Evolutionary conservation across 495 filamentous ascomycete genomes (phyloP), one percentile per base, ranked within the genome.

Genomic region (Parachaetomium inaequale): DNA sequence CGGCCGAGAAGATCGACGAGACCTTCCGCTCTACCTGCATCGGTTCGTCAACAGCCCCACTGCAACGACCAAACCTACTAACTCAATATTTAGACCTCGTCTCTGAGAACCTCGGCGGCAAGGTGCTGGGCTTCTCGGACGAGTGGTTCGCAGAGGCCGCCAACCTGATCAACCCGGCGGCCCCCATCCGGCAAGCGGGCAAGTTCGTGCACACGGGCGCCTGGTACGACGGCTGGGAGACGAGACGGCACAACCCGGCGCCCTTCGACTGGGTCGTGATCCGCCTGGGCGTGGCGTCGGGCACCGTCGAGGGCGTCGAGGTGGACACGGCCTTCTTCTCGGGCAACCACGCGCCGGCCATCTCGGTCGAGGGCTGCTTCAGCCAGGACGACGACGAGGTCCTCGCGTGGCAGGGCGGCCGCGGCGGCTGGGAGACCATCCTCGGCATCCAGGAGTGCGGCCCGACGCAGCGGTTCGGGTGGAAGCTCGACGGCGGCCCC

Each of bases 171-270:
- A 93, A 84, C 17, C 88, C 90, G 1, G 84, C 84, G 0, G 77
- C 88, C 4, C 89, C 93, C 5, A 84, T 96, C 68, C 83, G 85
- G 62, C 85, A 88, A 64, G 87, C 87, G 0, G 92, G 90, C 59
- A 85, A 92, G 74, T 95, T 93, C 80, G 86, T 92, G 52, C 85
- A 88, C 69, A 84, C 90, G 11, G 92, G 92, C 62, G 90, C 91
- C 25, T 97, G 93, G 93, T 96, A 92, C 73, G 92, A 97, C 70
- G 92, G 92, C 26, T 96, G 92, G 93, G 93, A 97, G 74, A 96
- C 92, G 2, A 83, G 92, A 17, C 80, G 93, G 51, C 93, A 96
- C 78, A 97, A 97, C 72, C 75, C 81, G 0, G 79, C 84, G 28
- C 82, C 85, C 4, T 91, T 87, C 65, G 93, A 97, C 75, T 96